Conservation (phyloP, 1,284 basidiomycete genomes). For the Leucoagaricus sp. region DNA sequence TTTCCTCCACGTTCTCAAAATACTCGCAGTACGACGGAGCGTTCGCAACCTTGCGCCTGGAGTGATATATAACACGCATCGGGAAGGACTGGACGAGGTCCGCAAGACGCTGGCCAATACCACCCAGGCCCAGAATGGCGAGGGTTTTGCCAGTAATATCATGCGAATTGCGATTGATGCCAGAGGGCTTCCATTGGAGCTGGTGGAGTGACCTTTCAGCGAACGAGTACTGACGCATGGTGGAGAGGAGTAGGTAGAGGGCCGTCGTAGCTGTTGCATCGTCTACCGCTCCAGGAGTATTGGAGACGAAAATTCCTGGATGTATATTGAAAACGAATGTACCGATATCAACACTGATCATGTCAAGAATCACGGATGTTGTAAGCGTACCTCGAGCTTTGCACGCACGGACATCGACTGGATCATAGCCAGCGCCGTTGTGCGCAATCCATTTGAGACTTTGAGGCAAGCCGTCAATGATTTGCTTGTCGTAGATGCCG, state of each 20-base stretch:
- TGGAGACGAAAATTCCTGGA: conserved; percentile 82
- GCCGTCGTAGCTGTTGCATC: conserved; percentile 91
- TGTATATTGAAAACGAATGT: no score
- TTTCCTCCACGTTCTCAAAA: conserved; percentile 67
- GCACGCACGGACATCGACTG: conserved; percentile 78
- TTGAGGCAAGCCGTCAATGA: conserved; percentile 67
- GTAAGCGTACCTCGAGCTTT: conserved; percentile 58
- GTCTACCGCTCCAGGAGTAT: conserved; percentile 91
- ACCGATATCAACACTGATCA: no score
- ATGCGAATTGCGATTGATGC: conserved; percentile 48
- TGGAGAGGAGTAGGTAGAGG: conserved; percentile 81
- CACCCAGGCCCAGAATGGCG: conserved; percentile 88
- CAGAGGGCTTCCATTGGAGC: conserved; percentile 42
- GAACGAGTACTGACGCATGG: conserved; percentile 77
- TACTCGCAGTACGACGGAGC: conserved; percentile 82
- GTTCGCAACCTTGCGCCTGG: conserved; percentile 53
- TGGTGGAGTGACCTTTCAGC: conserved; percentile 68
- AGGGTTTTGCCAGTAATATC: conserved; percentile 82
- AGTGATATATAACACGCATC: conserved; percentile 89
- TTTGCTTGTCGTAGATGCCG: conserved; percentile 79
- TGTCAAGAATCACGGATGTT: no score
- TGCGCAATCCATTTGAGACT: conserved; percentile 86
- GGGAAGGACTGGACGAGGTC: conserved; percentile 74
- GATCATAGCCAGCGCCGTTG: conserved; percentile 92
- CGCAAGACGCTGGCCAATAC: conserved; percentile 79